Base-by-base conservation (phyloP, 805 yeast genomes). In the Kazachstania psychrophila region DNA sequence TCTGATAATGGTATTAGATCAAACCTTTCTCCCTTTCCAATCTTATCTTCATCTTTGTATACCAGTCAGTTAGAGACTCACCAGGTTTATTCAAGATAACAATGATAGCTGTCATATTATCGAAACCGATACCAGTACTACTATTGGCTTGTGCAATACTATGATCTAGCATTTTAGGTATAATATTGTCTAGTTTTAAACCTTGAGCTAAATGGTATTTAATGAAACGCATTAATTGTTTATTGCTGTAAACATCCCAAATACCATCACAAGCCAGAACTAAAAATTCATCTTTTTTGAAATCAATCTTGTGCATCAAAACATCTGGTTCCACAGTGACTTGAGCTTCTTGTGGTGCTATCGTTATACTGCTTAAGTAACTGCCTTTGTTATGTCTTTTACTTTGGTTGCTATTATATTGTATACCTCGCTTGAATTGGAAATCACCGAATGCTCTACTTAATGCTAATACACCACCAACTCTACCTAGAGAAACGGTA, bases 401-500 rank as follows among this genome's bases (percentile, higher is more conserved):
- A 11, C 23, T 28, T 12, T 29, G 33, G 20, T 20, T 26, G 13
- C 7, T 13, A 20, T 40, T 28, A 28, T 45, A 43, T 14, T 37
- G 32, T 9, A 58, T 52, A 40, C 61, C 57, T 40, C 52, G 49
- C 43, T 73, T 73, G 46, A 73, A 73, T 29, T 64, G 64, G 50
- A 79, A 81, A 60, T 81, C 88, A 20, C 87, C 85, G 58, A 89
- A 83, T 38, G 96, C 96, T 58, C 97, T 71, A 35, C 94, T 80
- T 44, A 89, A 68, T 0, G 97, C 97, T 60, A 89, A 71, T 46
- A 87, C 85, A 37, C 97, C 97, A 58, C 92, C 92, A 34, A 89
- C 97, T 60, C 98, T 74, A 38, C 95, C 95, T 58, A 78, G 73
- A 31, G 85, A 94, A 22, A 89, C 96, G 49, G 77, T 84, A 3